Base-by-base conservation (phyloP, 352 stramenopile genomes). In the Globisporangium paroecandrum region DNA sequence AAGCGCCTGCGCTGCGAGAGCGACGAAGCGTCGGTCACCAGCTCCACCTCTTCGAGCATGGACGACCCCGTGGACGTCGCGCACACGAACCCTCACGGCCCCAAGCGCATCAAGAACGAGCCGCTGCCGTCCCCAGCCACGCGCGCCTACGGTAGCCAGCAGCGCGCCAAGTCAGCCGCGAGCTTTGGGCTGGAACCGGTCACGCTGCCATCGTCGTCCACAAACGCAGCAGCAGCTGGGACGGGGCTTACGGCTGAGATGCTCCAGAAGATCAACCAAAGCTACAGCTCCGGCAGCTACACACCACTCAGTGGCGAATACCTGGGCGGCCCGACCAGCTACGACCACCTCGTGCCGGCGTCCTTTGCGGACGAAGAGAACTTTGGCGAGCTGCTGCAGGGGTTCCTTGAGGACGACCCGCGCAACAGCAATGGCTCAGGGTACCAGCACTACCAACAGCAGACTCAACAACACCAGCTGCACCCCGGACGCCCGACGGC, bases 361-460 rank as follows among this genome's bases (percentile, higher is more conserved):
- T 59, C 80, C 32, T 90, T 87, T 64, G 75, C 74, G 1, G 83
- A 90, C 58, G 83, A 92, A 70, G 83, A 92, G 61, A 69, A 73
- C 8, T 89, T 92, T 64, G 79, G 82, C 29, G 83, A 92, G 59
- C 71, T 92, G 41, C 68, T 92, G 22, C 80, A 92, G 62, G 82
- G 79, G 41, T 90, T 92, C 69, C 71, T 90, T 0, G 83, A 92
- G 57, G 83, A 92, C 60, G 83, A 92, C 27, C 73, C 81, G 58
- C 78, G 66, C 43, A 49, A 62, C 53, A 58, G 2, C 43, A 49
- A 62, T 53, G 51, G 2, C 10, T 25, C 49, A 1, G 27, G 22
- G n/a, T 80, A 77, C 47, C 57, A 64, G 12, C 72, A 69, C 13
- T 81, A 73, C 58, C 61, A 77, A 10, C 64, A 51, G 43, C 43